Conservation (phyloP, 352 stramenopile species). For the Phytophthora uliginosa region DNA sequence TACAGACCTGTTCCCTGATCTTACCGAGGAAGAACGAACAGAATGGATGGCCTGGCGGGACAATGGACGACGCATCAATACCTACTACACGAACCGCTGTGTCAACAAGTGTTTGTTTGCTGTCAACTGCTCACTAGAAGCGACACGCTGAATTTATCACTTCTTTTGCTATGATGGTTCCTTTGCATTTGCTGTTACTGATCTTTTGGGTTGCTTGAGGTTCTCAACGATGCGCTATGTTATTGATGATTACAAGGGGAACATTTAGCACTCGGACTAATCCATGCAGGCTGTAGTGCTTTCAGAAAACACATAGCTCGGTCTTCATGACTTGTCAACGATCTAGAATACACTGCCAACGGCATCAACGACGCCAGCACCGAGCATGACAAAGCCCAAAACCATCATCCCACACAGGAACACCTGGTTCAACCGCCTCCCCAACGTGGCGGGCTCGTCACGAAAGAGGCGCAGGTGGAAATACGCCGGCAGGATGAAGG, state of each 20-base stretch:
- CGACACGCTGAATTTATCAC: not conserved
- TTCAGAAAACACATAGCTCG: not conserved
- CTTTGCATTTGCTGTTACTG: not conserved
- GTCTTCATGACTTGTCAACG: not conserved
- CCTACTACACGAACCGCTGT: slow-evolving; percentile 53
- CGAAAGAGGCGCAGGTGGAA: slow-evolving; percentile 87
- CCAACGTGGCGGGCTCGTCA: slow-evolving; percentile 38
- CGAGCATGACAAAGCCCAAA: slow-evolving; percentile 49
- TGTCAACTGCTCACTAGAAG: not conserved
- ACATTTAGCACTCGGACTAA: not conserved
- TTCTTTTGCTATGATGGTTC: not conserved
- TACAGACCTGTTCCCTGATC: slow-evolving; percentile 41
- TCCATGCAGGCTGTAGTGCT: not conserved
- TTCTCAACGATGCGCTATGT: not conserved
- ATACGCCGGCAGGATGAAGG: slow-evolving; percentile 89
- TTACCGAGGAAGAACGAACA: slow-evolving; percentile 8
- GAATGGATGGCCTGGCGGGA: slow-evolving; percentile 40
- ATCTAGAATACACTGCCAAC: slow-evolving; percentile 42
- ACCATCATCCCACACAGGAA: slow-evolving; percentile 50
- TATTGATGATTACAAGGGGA: not conserved
- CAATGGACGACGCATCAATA: slow-evolving; percentile 32
- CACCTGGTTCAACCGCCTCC: slow-evolving; percentile 32
- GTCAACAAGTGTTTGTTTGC: slow-evolving; percentile 25
- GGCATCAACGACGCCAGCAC: slow-evolving; percentile 42
- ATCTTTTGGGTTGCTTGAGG: not conserved